Base-by-base conservation (phyloP, 169 alveolate species). In the Eimeria mitis region DNA sequence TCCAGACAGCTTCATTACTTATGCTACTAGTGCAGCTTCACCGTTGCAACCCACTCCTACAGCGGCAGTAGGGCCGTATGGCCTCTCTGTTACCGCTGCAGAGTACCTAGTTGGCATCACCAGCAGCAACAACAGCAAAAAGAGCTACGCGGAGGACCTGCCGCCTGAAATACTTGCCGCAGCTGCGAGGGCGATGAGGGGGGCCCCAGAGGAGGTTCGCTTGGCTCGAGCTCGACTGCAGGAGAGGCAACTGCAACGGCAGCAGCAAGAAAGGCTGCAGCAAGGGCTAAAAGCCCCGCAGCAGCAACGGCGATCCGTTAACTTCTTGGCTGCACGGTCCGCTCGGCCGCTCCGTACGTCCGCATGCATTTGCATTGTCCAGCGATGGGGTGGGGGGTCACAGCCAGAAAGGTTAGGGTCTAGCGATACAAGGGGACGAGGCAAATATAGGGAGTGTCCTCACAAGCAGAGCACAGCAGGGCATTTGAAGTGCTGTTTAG, bases 151-250 rank as follows among this genome's bases (percentile, higher is more conserved):
- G 73, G 28, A 31, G 76, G 92, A 56, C 42, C 81, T 85, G 79
- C 79, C 92, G n/a, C 54, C 92, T 6, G 92, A 85, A 28, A 65
- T 31, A 2, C 81, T 63, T 37, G 81, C 76, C 11, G 65, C 81
- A 63, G 92, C 92, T 2, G 92, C 76, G 40, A 71, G 42, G 42
- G 92, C 81, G 44, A 85, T 85, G 81, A 68, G 59, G 42, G 79
- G 75, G 25, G 92, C 79, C 61, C 63, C 79, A 16, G 92, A 85
- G 65, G 79, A 56, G 65, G 92, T 85, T 49, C 59, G 81, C 49
- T 21, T 49, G 79, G 92, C 92, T 23, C 92, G 92, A 11, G 79
- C 54, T 85, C 92, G 79, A 63, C 1, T 85, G 61, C 76, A 61
- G 79, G 92, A 85, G 79, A 37, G 40, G 81, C 42, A 61, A 13